phyloP scores from a whole-genome alignment of 768 basidiomycete species.

The Trametes elegans region DNA sequence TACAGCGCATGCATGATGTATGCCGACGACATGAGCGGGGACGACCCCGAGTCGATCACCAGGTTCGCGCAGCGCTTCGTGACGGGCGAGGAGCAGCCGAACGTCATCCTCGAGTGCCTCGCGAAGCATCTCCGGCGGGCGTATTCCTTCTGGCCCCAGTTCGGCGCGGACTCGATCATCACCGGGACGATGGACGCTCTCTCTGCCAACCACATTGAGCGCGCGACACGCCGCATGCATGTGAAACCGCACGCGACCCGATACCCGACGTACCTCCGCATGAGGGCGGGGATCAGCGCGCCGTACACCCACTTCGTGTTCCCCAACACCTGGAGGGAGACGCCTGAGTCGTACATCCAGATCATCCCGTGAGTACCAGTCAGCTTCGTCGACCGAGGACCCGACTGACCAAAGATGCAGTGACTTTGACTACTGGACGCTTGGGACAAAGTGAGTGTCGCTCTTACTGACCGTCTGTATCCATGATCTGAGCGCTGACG shows the following conservation, averaged over 20 bases:
- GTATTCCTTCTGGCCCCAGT: slow-evolving; percentile 27
- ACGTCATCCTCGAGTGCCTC: slow-evolving; percentile 34
- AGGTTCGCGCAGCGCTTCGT: slow-evolving; percentile 37
- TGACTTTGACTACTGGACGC: background rate
- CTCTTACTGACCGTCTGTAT: too few relatives aligned
- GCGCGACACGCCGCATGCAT: slow-evolving; percentile 29
- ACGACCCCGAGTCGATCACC: slow-evolving; percentile 28
- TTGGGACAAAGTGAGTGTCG: too few relatives aligned
- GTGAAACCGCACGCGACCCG: slow-evolving; percentile 23
- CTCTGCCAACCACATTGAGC: slow-evolving; percentile 33
- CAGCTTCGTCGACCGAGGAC: background rate
- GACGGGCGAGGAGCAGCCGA: slow-evolving; percentile 27
- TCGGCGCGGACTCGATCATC: slow-evolving; percentile 34
- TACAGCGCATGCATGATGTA: slow-evolving; percentile 39
- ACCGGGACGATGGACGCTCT: slow-evolving; percentile 32
- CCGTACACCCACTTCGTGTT: slow-evolving; percentile 35
- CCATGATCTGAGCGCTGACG: background rate
- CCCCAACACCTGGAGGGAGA: slow-evolving; percentile 29
- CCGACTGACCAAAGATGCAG: too few relatives aligned
- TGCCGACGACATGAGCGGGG: slow-evolving; percentile 35
- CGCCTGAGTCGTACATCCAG: slow-evolving; percentile 33
- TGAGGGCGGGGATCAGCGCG: slow-evolving; percentile 35
- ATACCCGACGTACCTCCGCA: slow-evolving; percentile 29
- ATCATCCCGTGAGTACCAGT: slow-evolving; percentile 33
- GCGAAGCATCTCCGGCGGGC: slow-evolving; percentile 33